These are phyloP conservation scores for Tylopilus sp. DNA, from an alignment of 1,284 basidiomycete species.

Conservation along the genomic window DNA sequence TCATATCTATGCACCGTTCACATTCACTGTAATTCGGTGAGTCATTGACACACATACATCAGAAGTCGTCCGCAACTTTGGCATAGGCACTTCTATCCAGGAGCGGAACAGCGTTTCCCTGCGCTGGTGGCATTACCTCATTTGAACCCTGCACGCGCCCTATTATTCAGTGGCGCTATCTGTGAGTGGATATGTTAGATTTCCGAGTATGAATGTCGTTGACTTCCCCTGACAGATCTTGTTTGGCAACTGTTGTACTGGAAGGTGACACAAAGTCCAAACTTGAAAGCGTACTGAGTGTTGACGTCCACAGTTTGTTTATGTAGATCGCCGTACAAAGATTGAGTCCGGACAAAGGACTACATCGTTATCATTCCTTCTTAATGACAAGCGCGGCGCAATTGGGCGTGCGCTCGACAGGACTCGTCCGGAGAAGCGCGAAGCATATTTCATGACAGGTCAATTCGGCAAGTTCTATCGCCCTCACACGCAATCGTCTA, in stretches of 20 bases:
- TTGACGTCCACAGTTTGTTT: slow-evolving; percentile 60
- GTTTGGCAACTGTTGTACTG: slow-evolving; percentile 89
- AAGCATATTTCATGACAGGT: slow-evolving; percentile 77
- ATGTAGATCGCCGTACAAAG: slow-evolving; percentile 80
- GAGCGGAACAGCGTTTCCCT: slow-evolving; percentile 75
- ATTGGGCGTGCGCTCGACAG: slow-evolving; percentile 72
- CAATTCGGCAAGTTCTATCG: slow-evolving; percentile 65
- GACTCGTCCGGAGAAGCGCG: slow-evolving; percentile 62
- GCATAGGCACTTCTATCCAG: slow-evolving; percentile 78
- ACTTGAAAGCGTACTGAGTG: slow-evolving; percentile 2
- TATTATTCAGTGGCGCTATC: slow-evolving; percentile 69
- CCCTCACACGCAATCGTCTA: not conserved
- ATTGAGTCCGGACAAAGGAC: slow-evolving; percentile 84
- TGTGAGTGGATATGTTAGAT: slow-evolving; percentile 49
- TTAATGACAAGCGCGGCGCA: slow-evolving; percentile 81
- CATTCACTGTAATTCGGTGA: slow-evolving; percentile 85
- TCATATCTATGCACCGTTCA: slow-evolving; percentile 85
- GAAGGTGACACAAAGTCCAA: slow-evolving; percentile 54
- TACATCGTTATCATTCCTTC: slow-evolving; percentile 81
- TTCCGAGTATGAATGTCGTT: slow-evolving; percentile 11
- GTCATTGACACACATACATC: slow-evolving; percentile 23
- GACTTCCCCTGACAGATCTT: slow-evolving; percentile 53
- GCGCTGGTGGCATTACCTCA: slow-evolving; percentile 67
- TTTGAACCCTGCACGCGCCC: slow-evolving; percentile 59
- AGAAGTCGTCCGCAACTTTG: slow-evolving; percentile 5